Conservation (phyloP, 2,329 filamentous ascomycete species). For the Microcera coccophila region DNA sequence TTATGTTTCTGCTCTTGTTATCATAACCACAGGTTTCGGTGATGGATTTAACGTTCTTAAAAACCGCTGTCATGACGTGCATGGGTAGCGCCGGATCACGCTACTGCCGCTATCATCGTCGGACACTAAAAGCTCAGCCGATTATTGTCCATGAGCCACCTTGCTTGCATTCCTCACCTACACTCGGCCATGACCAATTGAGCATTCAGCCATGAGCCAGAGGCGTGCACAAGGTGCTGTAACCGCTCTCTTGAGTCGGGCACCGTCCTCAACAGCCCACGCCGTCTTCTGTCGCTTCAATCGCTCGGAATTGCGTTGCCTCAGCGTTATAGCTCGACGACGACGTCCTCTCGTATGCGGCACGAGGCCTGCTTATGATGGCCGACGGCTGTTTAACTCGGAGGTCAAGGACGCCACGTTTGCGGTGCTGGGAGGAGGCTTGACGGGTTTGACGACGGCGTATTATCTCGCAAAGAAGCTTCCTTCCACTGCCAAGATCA, state of each 20-base stretch:
- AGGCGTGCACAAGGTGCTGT: constrained; percentile 26
- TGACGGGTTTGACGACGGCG: constrained; percentile 75
- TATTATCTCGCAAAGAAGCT: constrained; percentile 70
- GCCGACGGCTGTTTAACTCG: constrained; percentile 3
- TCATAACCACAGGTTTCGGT: too few species aligned
- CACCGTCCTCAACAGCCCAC: constrained; percentile 8
- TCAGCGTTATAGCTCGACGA: constrained; percentile 8
- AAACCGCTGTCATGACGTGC: constrained; percentile 18
- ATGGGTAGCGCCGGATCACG: constrained; percentile 13
- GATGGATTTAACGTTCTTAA: constrained; percentile 22
- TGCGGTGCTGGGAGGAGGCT: constrained; percentile 74
- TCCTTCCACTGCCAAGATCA: constrained; percentile 63
- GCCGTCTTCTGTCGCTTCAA: constrained; percentile 14
- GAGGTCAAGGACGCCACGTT: constrained; percentile 36
- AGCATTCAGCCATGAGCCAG: constrained; percentile 26
- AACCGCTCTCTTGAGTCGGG: constrained; percentile 24
- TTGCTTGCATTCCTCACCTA: too few species aligned
- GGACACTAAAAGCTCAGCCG: too few species aligned
- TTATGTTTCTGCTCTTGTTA: too few species aligned
- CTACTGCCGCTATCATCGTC: not conserved
- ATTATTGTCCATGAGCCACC: too few species aligned
- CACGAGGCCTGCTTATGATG: constrained; percentile 1
- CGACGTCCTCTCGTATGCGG: constrained; percentile 10
- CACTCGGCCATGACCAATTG: constrained; percentile 29
- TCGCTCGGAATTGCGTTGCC: constrained; percentile 10